A percentile compares a stretch with the other conserved stretches of the same genome.
These are phyloP conservation scores for Achaetomiella virescens DNA, from an alignment of 495 filamentous ascomycete species.

Conservation along the genomic window DNA sequence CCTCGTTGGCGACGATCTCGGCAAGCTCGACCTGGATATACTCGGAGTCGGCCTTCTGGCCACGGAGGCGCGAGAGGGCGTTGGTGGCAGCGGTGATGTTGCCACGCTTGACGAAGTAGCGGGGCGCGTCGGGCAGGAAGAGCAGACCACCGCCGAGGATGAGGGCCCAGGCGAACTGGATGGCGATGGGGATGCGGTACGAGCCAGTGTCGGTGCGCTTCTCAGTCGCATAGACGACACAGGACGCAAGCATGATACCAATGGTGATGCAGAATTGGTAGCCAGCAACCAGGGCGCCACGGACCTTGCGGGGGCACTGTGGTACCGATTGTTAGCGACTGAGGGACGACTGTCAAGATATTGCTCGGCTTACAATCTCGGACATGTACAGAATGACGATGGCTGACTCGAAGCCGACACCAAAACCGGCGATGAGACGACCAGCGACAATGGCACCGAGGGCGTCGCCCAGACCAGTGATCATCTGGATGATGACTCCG, in stretches of 20 bases:
- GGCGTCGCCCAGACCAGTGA: slow-evolving; percentile 30
- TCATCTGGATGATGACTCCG: slow-evolving; percentile 58
- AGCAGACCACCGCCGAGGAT: slow-evolving; percentile 56
- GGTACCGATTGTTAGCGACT: not conserved
- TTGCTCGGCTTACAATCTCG: slow-evolving; percentile 41
- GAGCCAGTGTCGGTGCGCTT: slow-evolving; percentile 53
- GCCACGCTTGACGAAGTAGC: slow-evolving; percentile 72
- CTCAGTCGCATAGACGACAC: slow-evolving; percentile 64
- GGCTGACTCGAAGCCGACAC: slow-evolving; percentile 69
- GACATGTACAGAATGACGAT: slow-evolving; percentile 76
- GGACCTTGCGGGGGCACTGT: slow-evolving; percentile 57
- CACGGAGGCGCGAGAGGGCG: slow-evolving; percentile 60
- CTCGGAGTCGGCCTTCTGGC: slow-evolving; percentile 57
- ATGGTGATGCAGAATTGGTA: slow-evolving; percentile 78
- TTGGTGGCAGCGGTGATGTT: slow-evolving; percentile 55
- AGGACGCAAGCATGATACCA: slow-evolving; percentile 66
- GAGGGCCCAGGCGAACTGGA: slow-evolving; percentile 66
- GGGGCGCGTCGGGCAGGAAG: slow-evolving; percentile 69
- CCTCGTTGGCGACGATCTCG: slow-evolving; percentile 79
- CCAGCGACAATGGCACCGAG: slow-evolving; percentile 57
- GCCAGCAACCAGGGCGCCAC: slow-evolving; percentile 65
- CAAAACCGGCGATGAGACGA: slow-evolving; percentile 65
- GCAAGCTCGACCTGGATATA: slow-evolving; percentile 63
- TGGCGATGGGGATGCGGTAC: slow-evolving; percentile 66
- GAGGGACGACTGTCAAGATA: too few relatives aligned